Base-by-base conservation (phyloP, 1,284 basidiomycete genomes). In the Ceratobasidium sp. region DNA sequence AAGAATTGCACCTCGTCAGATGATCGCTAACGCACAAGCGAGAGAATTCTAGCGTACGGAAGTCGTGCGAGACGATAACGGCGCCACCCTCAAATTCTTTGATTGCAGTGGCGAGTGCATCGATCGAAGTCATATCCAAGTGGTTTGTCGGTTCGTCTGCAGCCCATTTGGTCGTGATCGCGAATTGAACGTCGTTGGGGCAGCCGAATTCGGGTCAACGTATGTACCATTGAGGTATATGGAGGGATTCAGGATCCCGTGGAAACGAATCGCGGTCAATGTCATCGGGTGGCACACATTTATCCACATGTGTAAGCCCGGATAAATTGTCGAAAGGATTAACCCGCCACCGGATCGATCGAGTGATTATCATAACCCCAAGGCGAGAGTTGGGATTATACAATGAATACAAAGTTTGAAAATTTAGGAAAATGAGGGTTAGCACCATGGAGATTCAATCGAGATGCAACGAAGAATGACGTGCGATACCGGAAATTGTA, bases 71-170 rank as follows among this genome's bases (percentile, higher is more conserved):
- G 72, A 97, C 94, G 76, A 97, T 96, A 72, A 97, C 96, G 58
- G 98, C 97, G 77, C 96, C 96, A 71, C 97, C 96, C 76, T 93
- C 90, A 77, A 95, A 99, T 77, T 92, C 92, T 80, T 97, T 97
- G 83, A 99, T 98, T 58, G 96, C 95, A 33, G 80, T 78, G 4
- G 95, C 96, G 50, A 99, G 85, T 2, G 97, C 95, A 78, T 98
- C 95, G 78, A 98, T 98, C 19, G 94, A 96, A 70, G 84, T 87
- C 91, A 95, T 95, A 77, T 96, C 93, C 83, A 93, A 84, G 78
- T 96, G 93, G 78, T 95, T 96, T 36, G 93, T 96, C 49, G 93
- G 93, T 78, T 93, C 91, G 76, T 91, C 89, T 84, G 73, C 19
- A 23, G 69, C 5, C 42, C 5, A 21, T 16, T 16, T n/a, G 47